Evolutionary conservation across 805 yeast species (phyloP).

Genomic region (Teunomyces aglyptinius): DNA sequence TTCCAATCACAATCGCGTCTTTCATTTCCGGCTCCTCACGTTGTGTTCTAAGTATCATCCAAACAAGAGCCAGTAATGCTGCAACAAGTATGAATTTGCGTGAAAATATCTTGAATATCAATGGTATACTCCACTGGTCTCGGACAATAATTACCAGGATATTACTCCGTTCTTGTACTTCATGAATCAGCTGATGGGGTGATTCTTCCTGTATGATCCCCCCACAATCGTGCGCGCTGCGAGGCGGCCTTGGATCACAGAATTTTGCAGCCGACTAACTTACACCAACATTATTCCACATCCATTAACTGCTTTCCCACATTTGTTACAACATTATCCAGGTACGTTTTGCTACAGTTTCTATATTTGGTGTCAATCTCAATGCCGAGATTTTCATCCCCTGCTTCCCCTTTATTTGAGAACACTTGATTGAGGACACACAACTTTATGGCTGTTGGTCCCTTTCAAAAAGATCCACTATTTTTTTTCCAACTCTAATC

Average conservation of each 20-base stretch:
- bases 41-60: neutral
- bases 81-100: constrained; percentile 1
- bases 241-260: neutral
- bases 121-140: neutral
- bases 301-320: no score
- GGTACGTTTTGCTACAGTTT: no score
- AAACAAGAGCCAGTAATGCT: constrained; percentile 3
- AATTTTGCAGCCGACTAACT: neutral
- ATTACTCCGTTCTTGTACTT: neutral
- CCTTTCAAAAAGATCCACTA: no score
- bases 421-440: no score
- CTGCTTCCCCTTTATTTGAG: no score
- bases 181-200: neutral
- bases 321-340: no score
- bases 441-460: no score
- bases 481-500: no score
- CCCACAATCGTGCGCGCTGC: neutral
- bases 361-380: no score
- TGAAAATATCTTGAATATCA: neutral
- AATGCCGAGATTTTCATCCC: no score
- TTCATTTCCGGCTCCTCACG: neutral
- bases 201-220: neutral
- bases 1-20: constrained; percentile 44
- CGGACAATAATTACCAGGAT: neutral
- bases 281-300: no score